Evolutionary conservation across 116 monocot genomes (phyloP).

Genomic region (Posidonia oceanica): DNA sequence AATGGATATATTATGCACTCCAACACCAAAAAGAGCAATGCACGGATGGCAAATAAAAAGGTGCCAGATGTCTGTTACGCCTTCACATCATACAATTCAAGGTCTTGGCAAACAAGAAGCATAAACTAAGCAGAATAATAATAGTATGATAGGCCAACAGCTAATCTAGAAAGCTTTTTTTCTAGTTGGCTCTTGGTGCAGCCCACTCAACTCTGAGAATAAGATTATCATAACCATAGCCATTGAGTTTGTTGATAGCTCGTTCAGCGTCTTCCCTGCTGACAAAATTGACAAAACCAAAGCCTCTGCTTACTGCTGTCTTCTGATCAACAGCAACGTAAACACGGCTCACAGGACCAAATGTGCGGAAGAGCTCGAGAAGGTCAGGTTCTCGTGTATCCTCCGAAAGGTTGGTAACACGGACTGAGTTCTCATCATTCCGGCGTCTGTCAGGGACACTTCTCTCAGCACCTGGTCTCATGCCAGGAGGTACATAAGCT

Average conservation of each 20-base stretch:
- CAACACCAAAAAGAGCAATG: no score
- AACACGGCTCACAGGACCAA: slow-evolving; percentile 66
- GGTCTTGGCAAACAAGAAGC: no score
- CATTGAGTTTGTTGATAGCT: slow-evolving; percentile 89
- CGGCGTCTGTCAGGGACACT: slow-evolving; percentile 44
- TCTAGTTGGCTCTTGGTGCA: slow-evolving; percentile 59
- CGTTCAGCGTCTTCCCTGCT: slow-evolving; percentile 74
- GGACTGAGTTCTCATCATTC: slow-evolving; percentile 89
- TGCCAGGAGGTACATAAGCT: slow-evolving; percentile 65
- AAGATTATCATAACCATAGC: slow-evolving; percentile 93
- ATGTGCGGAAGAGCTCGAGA: slow-evolving; percentile 73
- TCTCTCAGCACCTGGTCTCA: slow-evolving; percentile 58
- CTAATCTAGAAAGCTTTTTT: neutral
- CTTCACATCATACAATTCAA: no score
- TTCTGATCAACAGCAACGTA: slow-evolving; percentile 89
- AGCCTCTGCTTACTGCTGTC: slow-evolving; percentile 74
- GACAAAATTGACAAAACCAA: slow-evolving; percentile 87
- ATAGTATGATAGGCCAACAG: no score
- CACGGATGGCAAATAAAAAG: no score
- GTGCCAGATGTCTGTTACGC: no score
- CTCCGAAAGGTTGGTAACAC: slow-evolving; percentile 87
- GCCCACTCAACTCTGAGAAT: slow-evolving; percentile 95
- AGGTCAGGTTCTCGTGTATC: slow-evolving; percentile 88
- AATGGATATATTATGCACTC: no score
- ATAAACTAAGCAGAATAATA: no score